phyloP scores from a whole-genome alignment of 108 stramenopile species.

The Aurantiochytrium sp. region DNA sequence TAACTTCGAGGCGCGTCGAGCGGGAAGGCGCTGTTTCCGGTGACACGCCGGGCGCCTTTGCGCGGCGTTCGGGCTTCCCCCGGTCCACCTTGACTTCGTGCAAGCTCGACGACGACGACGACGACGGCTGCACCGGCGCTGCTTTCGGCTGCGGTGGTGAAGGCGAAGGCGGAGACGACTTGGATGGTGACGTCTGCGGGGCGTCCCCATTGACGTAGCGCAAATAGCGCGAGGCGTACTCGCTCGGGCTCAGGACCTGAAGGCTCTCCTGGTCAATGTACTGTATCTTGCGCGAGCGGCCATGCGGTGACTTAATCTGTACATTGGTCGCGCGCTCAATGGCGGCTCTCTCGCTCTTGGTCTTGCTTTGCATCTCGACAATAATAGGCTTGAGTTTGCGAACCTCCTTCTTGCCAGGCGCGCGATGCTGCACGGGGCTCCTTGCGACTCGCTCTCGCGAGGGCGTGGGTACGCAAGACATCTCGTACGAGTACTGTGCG shows the following conservation, averaged over 20 bases:
- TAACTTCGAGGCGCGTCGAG: not conserved
- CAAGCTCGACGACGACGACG: too few species aligned
- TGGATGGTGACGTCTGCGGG: not conserved
- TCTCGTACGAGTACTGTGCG: not conserved
- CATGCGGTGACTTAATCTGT: not conserved
- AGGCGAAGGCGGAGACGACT: not conserved
- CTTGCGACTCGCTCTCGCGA: not conserved
- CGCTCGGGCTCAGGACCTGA: not conserved
- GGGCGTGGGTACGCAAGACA: not conserved
- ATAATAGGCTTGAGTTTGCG: not conserved
- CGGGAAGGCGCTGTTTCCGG: not conserved
- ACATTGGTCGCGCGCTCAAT: constrained; percentile 13
- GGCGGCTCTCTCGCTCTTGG: not conserved
- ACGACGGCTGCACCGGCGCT: too few species aligned
- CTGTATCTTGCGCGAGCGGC: not conserved
- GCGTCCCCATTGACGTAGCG: not conserved
- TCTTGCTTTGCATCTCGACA: not conserved
- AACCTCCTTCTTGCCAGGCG: not conserved
- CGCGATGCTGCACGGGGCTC: not conserved
- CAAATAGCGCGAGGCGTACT: not conserved
- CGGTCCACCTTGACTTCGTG: too few species aligned
- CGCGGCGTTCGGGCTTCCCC: too few species aligned
- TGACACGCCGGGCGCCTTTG: too few species aligned
- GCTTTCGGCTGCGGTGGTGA: not conserved
- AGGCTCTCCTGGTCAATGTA: not conserved